Conservation (phyloP, 2,329 filamentous ascomycete genomes). For the Cryphonectria japonica region DNA sequence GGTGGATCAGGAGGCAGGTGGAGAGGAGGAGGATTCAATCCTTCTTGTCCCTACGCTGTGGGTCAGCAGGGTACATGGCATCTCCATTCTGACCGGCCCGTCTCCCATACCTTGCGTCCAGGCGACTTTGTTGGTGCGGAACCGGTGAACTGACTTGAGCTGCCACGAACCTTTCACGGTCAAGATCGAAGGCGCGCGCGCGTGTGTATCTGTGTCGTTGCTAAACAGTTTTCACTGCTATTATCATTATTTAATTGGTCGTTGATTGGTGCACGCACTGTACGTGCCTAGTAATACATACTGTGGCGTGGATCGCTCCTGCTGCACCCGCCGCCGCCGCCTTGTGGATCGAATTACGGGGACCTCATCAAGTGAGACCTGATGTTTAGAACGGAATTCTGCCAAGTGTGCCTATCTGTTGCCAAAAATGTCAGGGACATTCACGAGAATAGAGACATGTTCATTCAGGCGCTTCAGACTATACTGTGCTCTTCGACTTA, state of each 20-base stretch:
- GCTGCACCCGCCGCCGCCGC: background rate
- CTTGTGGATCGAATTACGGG: background rate
- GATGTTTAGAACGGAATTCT: background rate
- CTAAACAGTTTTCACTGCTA: background rate
- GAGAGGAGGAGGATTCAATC: background rate
- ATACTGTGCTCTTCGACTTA: conserved; percentile 1
- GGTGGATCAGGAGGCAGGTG: conserved; percentile 5
- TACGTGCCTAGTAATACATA: background rate
- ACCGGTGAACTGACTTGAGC: background rate
- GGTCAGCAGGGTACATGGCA: conserved; percentile 17
- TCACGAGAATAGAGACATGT: background rate
- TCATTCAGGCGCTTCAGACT: background rate
- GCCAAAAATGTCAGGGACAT: background rate
- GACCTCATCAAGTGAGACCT: conserved; percentile 14
- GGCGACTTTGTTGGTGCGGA: conserved; percentile 15
- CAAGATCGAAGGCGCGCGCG: background rate
- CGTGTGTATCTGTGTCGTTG: background rate
- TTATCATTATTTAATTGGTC: background rate
- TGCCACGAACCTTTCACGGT: background rate
- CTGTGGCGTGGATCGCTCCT: background rate
- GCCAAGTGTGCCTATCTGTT: background rate
- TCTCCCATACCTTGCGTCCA: conserved; percentile 9
- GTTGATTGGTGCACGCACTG: background rate
- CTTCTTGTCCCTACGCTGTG: background rate
- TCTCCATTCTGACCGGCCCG: conserved; percentile 19